Evolutionary conservation across 345 rosid genomes (phyloP).

Genomic region (Pseudoturritis turrita): DNA sequence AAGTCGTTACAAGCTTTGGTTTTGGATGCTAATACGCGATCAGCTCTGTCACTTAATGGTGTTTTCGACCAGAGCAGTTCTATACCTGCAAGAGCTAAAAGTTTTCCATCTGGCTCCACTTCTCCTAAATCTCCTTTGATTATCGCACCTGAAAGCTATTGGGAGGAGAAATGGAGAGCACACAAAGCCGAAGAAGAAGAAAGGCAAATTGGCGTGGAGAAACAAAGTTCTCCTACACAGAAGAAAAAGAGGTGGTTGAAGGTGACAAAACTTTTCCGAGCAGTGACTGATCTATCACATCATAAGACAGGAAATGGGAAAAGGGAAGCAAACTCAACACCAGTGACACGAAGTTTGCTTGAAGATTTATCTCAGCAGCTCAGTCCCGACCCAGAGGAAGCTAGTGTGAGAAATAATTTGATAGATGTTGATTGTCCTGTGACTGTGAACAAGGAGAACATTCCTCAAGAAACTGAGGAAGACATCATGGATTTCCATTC

Average conservation of each 20-base stretch:
- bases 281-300: conserved; percentile 53
- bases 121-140: conserved; percentile 50
- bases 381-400: conserved; percentile 6
- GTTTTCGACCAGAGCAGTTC: background rate
- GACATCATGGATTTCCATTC: background rate
- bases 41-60: conserved; percentile 17
- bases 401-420: background rate
- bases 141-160: conserved; percentile 64
- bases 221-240: conserved; percentile 30
- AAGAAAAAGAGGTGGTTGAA: conserved; percentile 62
- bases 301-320: conserved; percentile 27
- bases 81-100: conserved; percentile 37
- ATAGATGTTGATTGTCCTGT: background rate
- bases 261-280: conserved; percentile 43
- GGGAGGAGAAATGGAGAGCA: conserved; percentile 88
- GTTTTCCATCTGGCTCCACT: conserved; percentile 38
- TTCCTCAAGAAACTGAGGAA: conserved; percentile 21
- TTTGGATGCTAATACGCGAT: conserved; percentile 33
- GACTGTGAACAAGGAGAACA: conserved; percentile 1
- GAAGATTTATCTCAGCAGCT: conserved; percentile 58
- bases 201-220: conserved; percentile 25
- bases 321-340: conserved; percentile 33
- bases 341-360: conserved; percentile 48
- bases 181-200: conserved; percentile 58
- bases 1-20: conserved; percentile 58